A percentile compares a stretch with the other conserved stretches of the same genome.
phyloP scores from a whole-genome alignment of 441 rosid species.

The Arabidopsis lyrata region DNA sequence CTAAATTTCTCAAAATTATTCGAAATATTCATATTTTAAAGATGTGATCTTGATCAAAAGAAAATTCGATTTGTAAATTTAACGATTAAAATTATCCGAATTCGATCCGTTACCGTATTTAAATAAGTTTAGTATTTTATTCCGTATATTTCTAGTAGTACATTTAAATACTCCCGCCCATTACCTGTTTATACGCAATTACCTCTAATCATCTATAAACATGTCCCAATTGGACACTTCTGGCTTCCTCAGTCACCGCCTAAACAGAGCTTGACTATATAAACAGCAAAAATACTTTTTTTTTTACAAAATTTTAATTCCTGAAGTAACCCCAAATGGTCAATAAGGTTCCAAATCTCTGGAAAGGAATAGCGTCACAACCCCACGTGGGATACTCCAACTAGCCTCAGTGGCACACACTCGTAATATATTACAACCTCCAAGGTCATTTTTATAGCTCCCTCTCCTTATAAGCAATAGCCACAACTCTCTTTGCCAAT shows the following conservation, averaged over 20 bases:
- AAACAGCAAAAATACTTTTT: not conserved
- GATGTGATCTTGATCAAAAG: not conserved
- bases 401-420: slow-evolving; percentile 32
- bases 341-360: slow-evolving; percentile 36
- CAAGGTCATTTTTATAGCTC: slow-evolving; percentile 10
- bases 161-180: not conserved
- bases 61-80: not conserved
- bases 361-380: slow-evolving; percentile 25
- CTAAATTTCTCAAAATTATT: not conserved
- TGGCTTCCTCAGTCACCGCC: slow-evolving; percentile 40
- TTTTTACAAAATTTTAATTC: not conserved
- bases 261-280: slow-evolving; percentile 29
- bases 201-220: not conserved
- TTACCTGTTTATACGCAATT: not conserved
- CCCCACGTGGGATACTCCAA: slow-evolving; percentile 40
- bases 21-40: not conserved
- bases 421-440: slow-evolving; percentile 33
- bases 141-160: not conserved
- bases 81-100: not conserved
- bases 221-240: slow-evolving; percentile 2
- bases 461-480: slow-evolving; percentile 55
- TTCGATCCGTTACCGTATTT: not conserved
- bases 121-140: not conserved
- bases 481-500: slow-evolving; percentile 20
- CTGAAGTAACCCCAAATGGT: slow-evolving; percentile 20